phyloP scores from a whole-genome alignment of 345 rosid species.

The Atalantia buxifolia region DNA sequence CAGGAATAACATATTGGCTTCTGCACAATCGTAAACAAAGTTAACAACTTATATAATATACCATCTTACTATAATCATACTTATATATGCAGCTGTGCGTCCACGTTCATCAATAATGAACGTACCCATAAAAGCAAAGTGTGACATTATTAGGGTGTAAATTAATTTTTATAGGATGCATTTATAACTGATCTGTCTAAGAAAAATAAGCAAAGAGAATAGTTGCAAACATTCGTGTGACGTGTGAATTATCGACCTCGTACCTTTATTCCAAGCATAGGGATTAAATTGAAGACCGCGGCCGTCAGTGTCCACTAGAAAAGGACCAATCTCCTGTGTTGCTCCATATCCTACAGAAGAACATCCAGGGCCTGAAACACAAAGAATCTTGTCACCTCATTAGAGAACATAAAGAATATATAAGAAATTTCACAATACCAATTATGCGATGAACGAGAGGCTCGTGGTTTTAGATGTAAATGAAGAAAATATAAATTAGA shows the following conservation, averaged over 20 bases:
- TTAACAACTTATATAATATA: constrained; percentile 10
- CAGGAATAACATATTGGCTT: constrained; percentile 84
- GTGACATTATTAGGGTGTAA: background rate
- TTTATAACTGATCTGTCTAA: background rate
- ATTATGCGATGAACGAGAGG: constrained; percentile 6
- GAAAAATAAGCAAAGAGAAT: constrained; percentile 2
- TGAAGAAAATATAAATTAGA: constrained; percentile 4
- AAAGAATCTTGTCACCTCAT: constrained; percentile 40
- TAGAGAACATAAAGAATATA: constrained; percentile 24
- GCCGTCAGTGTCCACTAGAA: constrained; percentile 68
- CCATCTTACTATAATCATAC: background rate
- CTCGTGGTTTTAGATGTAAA: constrained; percentile 14
- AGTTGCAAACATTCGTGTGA: constrained; percentile 1
- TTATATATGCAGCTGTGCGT: constrained; percentile 13
- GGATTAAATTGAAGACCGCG: constrained; percentile 58
- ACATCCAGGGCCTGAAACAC: constrained; percentile 89
- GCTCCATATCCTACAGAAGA: constrained; percentile 98
- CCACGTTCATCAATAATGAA: constrained; percentile 1
- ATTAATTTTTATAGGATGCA: background rate
- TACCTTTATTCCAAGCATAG: constrained; percentile 83
- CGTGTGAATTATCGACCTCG: background rate
- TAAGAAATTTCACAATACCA: background rate
- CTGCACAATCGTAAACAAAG: constrained; percentile 44
- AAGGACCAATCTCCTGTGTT: constrained; percentile 96
- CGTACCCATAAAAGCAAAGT: background rate